These are phyloP conservation scores for Monilinia polystroma DNA, from an alignment of 2,329 filamentous ascomycete species.

Conservation along the genomic window DNA sequence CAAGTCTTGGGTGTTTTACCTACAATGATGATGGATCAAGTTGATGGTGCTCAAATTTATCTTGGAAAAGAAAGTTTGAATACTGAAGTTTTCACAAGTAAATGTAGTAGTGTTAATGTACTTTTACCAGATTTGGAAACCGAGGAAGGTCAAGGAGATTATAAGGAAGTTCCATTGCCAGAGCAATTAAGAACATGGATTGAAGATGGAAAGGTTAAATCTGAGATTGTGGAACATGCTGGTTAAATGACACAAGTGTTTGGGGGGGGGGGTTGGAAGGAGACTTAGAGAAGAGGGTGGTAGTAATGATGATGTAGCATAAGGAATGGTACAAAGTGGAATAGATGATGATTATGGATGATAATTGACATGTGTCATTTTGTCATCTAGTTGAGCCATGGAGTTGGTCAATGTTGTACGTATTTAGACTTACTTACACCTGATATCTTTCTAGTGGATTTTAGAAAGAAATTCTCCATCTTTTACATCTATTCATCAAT, in stretches of 20 bases:
- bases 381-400: too few species aligned
- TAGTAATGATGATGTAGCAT: too few species aligned
- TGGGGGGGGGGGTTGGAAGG: too few species aligned
- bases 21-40: constrained; percentile 87
- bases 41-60: constrained; percentile 87
- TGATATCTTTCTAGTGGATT: too few species aligned
- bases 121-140: constrained; percentile 66
- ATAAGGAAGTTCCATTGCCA: constrained; percentile 81
- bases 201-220: constrained; percentile 74
- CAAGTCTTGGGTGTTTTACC: constrained; percentile 85
- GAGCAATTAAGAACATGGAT: constrained; percentile 83
- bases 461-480: too few species aligned
- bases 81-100: constrained; percentile 86
- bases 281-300: too few species aligned
- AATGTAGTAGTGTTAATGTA: constrained; percentile 83
- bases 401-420: too few species aligned
- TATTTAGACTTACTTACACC: too few species aligned
- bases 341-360: too few species aligned
- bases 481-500: too few species aligned
- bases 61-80: constrained; percentile 74
- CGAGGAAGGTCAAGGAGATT: constrained; percentile 68
- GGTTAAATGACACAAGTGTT: constrained; percentile 52
- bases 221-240: constrained; percentile 93
- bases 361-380: too few species aligned
- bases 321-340: too few species aligned